A percentile compares a stretch with the other conserved stretches of the same genome.
Evolutionary conservation across 2,329 filamentous ascomycete species (phyloP).

Genomic region (Kalmusia sp.): DNA sequence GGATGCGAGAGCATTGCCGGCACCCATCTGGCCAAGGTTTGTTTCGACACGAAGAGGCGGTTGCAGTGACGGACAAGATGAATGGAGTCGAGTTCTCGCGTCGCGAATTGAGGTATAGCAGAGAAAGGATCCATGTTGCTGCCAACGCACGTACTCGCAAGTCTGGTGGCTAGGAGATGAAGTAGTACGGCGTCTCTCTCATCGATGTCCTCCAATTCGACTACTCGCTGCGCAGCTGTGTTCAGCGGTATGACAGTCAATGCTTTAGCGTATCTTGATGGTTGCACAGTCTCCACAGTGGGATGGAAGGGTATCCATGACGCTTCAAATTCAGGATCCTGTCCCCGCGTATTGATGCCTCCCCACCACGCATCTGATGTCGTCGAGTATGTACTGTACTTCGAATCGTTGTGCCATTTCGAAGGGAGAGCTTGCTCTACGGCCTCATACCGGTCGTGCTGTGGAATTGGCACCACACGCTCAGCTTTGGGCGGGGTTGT

Average conservation of each 20-base stretch:
- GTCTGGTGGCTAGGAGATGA: constrained; percentile 18
- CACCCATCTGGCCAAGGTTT: constrained; percentile 33
- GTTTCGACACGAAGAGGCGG: constrained; percentile 28
- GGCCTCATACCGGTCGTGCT: not conserved
- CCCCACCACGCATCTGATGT: constrained; percentile 8
- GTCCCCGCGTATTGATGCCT: not conserved
- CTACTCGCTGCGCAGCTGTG: constrained; percentile 10
- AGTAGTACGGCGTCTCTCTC: constrained; percentile 23
- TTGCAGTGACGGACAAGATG: constrained; percentile 28
- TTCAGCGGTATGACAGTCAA: constrained; percentile 7
- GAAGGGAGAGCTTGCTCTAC: not conserved
- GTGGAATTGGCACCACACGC: constrained; percentile 11
- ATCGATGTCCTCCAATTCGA: constrained; percentile 25
- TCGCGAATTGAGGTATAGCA: constrained; percentile 28
- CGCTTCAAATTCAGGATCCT: not conserved
- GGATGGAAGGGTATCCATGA: not conserved
- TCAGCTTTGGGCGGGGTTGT: not conserved
- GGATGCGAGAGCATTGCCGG: constrained; percentile 33
- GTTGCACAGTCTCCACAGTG: not conserved
- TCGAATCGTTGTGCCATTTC: not conserved
- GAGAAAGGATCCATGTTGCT: constrained; percentile 30
- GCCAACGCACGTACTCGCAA: constrained; percentile 23
- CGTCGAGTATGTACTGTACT: not conserved
- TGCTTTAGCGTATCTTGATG: constrained; percentile 11
- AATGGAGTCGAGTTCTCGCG: constrained; percentile 21